phyloP scores from a whole-genome alignment of 768 basidiomycete genomes.

The Pleurotus ostreatus region DNA sequence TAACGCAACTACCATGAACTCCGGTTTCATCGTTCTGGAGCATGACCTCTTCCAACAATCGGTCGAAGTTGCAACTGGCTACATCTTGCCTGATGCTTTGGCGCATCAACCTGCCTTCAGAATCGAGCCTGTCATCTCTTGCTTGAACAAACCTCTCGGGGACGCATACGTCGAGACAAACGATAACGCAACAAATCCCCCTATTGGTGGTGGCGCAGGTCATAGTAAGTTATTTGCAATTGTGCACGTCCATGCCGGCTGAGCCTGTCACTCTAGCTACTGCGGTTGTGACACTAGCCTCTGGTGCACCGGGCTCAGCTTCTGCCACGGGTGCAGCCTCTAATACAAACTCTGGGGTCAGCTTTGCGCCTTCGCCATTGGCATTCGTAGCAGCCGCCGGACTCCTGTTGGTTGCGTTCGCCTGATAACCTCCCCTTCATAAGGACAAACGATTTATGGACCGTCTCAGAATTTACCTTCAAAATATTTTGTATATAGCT shows the following conservation, averaged over 20 bases:
- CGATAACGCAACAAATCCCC: constrained; percentile 62
- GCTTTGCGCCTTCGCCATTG: neutral
- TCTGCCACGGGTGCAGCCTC: constrained; percentile 20
- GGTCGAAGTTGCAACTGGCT: constrained; percentile 82
- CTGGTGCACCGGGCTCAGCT: constrained; percentile 29
- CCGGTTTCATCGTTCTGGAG: constrained; percentile 88
- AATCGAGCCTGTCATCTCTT: constrained; percentile 68
- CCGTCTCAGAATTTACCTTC: too few relatives aligned
- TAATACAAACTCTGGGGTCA: neutral
- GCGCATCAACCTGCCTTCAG: constrained; percentile 60
- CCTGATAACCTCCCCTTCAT: neutral
- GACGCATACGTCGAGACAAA: constrained; percentile 85
- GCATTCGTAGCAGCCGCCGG: neutral
- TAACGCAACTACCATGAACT: constrained; percentile 51
- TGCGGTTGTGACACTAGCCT: constrained; percentile 22
- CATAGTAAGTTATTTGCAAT: neutral
- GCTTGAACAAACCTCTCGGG: constrained; percentile 50
- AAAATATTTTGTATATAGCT: too few relatives aligned
- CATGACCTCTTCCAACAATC: constrained; percentile 84
- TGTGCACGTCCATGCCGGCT: too few relatives aligned
- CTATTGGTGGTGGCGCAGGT: constrained; percentile 20
- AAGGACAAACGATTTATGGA: too few relatives aligned
- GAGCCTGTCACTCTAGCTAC: neutral
- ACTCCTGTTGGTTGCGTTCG: neutral
- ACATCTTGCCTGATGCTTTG: constrained; percentile 79